Evolutionary conservation across 2,329 filamentous ascomycete species (phyloP).

Genomic region (Colletotrichum tropicale): DNA sequence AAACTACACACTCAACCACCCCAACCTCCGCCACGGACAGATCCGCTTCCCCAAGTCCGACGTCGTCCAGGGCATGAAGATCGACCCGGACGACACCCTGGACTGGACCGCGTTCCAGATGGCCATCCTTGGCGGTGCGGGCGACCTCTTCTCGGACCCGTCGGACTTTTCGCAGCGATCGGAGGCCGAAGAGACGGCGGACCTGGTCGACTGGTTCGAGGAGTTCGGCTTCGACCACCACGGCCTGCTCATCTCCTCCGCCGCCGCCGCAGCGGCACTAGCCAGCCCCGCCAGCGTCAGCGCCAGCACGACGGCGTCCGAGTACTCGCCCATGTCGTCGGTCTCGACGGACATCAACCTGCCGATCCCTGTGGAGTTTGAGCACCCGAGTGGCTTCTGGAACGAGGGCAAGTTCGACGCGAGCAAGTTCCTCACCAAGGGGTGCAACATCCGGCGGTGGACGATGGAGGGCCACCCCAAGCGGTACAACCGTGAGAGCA

Average conservation of each 20-base stretch:
- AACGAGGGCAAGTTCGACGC: conserved; percentile 33
- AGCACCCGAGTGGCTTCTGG: conserved; percentile 37
- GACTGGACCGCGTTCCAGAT: conserved; percentile 72
- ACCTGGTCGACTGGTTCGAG: conserved; percentile 57
- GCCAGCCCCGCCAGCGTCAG: background rate
- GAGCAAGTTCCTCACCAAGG: conserved; percentile 33
- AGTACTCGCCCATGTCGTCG: background rate
- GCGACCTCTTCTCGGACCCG: conserved; percentile 52
- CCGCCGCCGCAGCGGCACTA: background rate
- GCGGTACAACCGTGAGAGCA: conserved; percentile 29
- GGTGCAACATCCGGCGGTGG: conserved; percentile 37
- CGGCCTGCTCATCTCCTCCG: conserved; percentile 39
- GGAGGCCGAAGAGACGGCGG: conserved; percentile 52
- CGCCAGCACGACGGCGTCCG: background rate
- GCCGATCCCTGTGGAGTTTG: conserved; percentile 40
- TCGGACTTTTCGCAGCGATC: conserved; percentile 41
- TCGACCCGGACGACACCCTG: conserved; percentile 53
- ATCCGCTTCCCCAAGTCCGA: conserved; percentile 57
- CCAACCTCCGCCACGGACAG: conserved; percentile 58
- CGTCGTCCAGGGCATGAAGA: conserved; percentile 37
- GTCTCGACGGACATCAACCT: conserved; percentile 34
- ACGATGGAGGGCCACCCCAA: conserved; percentile 37
- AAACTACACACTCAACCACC: conserved; percentile 52
- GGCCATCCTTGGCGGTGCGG: conserved; percentile 63
- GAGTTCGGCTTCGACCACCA: conserved; percentile 50